phyloP scores from a whole-genome alignment of 352 stramenopile species.

The Detonula confervacea region DNA sequence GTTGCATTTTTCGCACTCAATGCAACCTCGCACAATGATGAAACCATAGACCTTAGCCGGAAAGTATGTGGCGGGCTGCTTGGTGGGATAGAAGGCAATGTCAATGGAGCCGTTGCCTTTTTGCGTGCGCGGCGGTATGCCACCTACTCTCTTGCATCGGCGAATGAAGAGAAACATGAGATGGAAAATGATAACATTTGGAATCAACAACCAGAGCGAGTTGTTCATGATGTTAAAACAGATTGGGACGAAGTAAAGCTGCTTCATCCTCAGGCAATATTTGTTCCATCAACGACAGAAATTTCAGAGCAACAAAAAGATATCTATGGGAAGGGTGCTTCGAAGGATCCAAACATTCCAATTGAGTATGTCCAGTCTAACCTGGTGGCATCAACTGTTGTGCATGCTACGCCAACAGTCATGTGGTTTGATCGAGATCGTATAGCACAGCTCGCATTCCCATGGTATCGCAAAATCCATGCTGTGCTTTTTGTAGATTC shows the following conservation, averaged over 20 bases:
- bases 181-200: conserved; percentile 14
- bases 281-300: conserved; percentile 12
- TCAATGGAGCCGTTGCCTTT: conserved; percentile 33
- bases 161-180: background rate
- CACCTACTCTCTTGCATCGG: conserved; percentile 16
- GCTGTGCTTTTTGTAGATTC: conserved; percentile 72
- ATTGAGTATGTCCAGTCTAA: conserved; percentile 39
- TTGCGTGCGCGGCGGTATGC: conserved; percentile 31
- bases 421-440: conserved; percentile 71
- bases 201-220: conserved; percentile 11
- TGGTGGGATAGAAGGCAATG: conserved; percentile 2
- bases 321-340: conserved; percentile 11
- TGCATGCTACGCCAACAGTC: conserved; percentile 59
- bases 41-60: background rate
- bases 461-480: conserved; percentile 63
- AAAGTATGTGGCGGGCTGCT: conserved; percentile 26
- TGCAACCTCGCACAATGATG: conserved; percentile 1
- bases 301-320: conserved; percentile 2
- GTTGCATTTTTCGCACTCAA: conserved; percentile 56
- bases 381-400: conserved; percentile 50
- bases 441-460: conserved; percentile 70
- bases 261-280: conserved; percentile 20
- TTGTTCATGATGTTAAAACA: conserved; percentile 39
- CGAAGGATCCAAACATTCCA: conserved; percentile 24
- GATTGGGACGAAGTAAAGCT: conserved; percentile 39